phyloP scores from a whole-genome alignment of 139 green algal species.

The Klebsormidium nitens region DNA sequence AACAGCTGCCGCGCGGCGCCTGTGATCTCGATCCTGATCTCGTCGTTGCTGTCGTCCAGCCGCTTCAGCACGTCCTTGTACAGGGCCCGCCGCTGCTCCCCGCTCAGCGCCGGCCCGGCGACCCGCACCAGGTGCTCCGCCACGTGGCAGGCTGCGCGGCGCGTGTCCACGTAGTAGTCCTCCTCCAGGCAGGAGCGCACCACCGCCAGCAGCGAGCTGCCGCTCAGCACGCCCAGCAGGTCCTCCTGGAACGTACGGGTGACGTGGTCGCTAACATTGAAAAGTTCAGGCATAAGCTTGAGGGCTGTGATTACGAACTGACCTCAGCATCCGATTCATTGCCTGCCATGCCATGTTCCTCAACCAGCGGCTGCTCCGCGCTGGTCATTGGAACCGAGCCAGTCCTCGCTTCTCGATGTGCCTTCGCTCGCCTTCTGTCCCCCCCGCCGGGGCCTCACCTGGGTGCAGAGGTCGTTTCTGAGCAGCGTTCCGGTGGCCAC shows the following conservation, averaged over 20 bases:
- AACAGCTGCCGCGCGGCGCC: constrained; percentile 49
- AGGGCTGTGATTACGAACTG: too few species aligned
- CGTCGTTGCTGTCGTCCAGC: constrained; percentile 75
- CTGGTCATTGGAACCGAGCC: not conserved
- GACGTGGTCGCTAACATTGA: too few species aligned
- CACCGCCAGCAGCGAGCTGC: constrained; percentile 52
- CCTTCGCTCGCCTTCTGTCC: too few species aligned
- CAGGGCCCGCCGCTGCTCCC: constrained; percentile 50
- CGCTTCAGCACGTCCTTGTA: constrained; percentile 75
- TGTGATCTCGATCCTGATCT: constrained; percentile 36
- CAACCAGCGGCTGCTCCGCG: too few species aligned
- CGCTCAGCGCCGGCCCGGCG: constrained; percentile 31
- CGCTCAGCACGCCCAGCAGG: constrained; percentile 14
- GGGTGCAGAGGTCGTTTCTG: constrained; percentile 14
- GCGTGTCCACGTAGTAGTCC: constrained; percentile 73
- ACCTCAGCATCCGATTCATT: too few species aligned
- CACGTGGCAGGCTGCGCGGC: constrained; percentile 47
- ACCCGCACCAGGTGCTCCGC: constrained; percentile 10
- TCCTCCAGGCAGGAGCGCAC: constrained; percentile 66
- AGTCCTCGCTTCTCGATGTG: not conserved
- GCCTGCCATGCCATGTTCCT: not conserved
- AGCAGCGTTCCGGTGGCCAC: constrained; percentile 57
- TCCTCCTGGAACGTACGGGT: too few species aligned
- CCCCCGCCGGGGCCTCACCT: too few species aligned
- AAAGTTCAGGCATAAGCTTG: too few species aligned